A percentile compares a stretch with the other conserved stretches of the same genome.
phyloP scores from a whole-genome alignment of 1,139 yeast genomes.

The Suhomyces guaymorum region DNA sequence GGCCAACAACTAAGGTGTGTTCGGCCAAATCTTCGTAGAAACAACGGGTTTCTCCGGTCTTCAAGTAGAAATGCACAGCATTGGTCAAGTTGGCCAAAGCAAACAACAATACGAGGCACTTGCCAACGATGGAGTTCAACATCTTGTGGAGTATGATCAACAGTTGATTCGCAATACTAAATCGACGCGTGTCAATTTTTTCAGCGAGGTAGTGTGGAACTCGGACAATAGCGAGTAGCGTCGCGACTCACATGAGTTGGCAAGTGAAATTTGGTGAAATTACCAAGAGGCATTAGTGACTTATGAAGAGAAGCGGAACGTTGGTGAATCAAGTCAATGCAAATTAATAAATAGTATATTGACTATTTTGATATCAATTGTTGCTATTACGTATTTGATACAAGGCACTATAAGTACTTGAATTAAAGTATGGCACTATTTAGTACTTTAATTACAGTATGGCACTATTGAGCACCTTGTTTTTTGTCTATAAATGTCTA shows the following conservation, averaged over 20 bases:
- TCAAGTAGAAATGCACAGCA: conserved; percentile 49
- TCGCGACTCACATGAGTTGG: background rate
- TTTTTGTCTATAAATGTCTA: too few relatives aligned
- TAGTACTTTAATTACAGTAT: too few relatives aligned
- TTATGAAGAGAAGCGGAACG: too few relatives aligned
- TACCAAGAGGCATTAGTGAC: too few relatives aligned
- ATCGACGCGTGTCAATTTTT: conserved; percentile 14
- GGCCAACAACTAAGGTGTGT: conserved; percentile 47
- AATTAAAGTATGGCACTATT: too few relatives aligned
- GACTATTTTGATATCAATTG: too few relatives aligned
- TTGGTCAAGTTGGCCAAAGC: conserved; percentile 17
- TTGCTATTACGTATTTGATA: too few relatives aligned
- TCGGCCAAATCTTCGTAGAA: conserved; percentile 47
- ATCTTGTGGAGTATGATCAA: conserved; percentile 5
- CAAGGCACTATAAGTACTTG: too few relatives aligned
- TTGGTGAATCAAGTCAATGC: too few relatives aligned
- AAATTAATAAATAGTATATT: too few relatives aligned
- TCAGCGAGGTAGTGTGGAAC: conserved; percentile 8
- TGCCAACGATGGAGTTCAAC: conserved; percentile 8
- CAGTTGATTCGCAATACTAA: background rate
- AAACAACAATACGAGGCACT: conserved; percentile 13
- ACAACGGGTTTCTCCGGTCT: conserved; percentile 48
- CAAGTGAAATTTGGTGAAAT: background rate
- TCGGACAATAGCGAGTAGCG: background rate
- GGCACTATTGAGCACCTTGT: too few relatives aligned